A percentile compares a stretch with the other conserved stretches of the same genome.
phyloP scores from a whole-genome alignment of 306 rosid species.

The Citrullus mucosospermus region DNA sequence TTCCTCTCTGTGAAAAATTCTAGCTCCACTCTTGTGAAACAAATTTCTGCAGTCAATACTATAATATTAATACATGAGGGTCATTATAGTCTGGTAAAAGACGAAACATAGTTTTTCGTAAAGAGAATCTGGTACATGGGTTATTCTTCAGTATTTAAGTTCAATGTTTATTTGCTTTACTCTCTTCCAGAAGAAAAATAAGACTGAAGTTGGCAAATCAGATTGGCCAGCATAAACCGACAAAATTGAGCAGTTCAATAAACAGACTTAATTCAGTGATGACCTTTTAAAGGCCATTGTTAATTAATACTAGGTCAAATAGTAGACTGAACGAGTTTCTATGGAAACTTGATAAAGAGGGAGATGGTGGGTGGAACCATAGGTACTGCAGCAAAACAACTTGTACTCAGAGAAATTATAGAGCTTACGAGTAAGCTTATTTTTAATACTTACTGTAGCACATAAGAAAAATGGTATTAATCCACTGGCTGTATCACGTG shows the following conservation, averaged over 20 bases:
- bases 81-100: neutral
- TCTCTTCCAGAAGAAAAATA: neutral
- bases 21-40: neutral
- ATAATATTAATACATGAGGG: neutral
- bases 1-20: neutral
- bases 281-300: neutral
- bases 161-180: neutral
- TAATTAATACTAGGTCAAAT: neutral
- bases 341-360: neutral
- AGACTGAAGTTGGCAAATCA: neutral
- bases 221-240: neutral
- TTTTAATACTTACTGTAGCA: constrained; percentile 53
- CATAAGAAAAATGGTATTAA: constrained; percentile 84
- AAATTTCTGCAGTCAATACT: neutral
- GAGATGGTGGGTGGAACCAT: neutral
- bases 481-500: constrained; percentile 47
- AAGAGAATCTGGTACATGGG: neutral
- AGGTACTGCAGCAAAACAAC: neutral
- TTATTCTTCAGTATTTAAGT: neutral
- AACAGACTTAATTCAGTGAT: neutral
- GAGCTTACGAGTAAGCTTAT: neutral
- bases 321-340: neutral
- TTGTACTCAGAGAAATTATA: constrained; percentile 1
- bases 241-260: neutral
- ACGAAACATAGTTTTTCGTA: neutral